Evolutionary conservation across 78 protist genomes (phyloP).

Genomic region (Blattamonas nauphoetae): DNA sequence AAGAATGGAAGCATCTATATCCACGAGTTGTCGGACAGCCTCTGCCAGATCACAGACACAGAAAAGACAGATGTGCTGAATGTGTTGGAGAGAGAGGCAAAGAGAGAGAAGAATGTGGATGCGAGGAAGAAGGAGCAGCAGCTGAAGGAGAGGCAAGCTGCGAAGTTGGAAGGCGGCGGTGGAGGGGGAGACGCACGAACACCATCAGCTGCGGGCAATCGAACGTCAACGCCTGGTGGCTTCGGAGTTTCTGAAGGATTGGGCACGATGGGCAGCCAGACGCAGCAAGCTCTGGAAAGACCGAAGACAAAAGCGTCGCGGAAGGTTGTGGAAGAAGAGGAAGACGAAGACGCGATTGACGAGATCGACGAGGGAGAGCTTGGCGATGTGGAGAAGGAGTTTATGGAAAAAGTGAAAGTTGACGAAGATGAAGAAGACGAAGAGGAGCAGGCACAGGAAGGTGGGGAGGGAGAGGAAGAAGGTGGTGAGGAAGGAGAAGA

Average conservation of each 20-base stretch:
- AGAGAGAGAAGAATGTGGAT: constrained; percentile 53
- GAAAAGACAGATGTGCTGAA: constrained; percentile 37
- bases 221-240: background rate
- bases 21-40: constrained; percentile 38
- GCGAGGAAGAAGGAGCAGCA: constrained; percentile 38
- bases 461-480: background rate
- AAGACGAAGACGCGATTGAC: background rate
- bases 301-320: background rate
- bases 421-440: background rate
- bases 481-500: background rate
- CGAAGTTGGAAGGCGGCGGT: too few relatives aligned
- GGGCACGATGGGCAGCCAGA: background rate
- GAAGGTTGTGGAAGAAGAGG: background rate
- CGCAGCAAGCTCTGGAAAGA: background rate
- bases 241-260: background rate
- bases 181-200: background rate
- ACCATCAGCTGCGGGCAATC: background rate
- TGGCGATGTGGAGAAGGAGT: constrained; percentile 5
- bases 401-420: background rate
- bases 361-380: background rate
- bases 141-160: background rate
- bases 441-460: background rate
- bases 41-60: constrained; percentile 10
- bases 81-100: constrained; percentile 30
- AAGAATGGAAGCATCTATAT: constrained; percentile 46